Evolutionary conservation across 495 filamentous ascomycete species (phyloP).

Genomic region (Lentithecium fluviatile): DNA sequence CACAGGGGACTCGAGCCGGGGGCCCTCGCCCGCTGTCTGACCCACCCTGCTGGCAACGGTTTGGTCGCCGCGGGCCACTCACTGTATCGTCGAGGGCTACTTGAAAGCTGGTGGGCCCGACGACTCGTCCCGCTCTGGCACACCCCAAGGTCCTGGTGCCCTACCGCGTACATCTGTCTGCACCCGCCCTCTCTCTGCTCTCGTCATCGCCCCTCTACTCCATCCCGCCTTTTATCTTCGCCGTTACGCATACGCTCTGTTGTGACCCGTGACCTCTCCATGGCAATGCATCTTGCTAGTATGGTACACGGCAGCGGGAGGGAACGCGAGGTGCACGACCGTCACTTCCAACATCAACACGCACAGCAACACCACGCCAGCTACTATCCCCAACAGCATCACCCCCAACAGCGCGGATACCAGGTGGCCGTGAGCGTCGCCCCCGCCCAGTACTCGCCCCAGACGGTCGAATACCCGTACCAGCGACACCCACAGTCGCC

Average conservation of each 20-base stretch:
- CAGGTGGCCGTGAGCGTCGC: too few relatives aligned
- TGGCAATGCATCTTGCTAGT: conserved; percentile 40
- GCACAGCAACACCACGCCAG: conserved; percentile 15
- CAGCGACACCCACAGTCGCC: conserved; percentile 36
- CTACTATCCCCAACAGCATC: conserved; percentile 19
- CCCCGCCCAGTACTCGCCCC: conserved; percentile 5
- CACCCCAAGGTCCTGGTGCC: conserved; percentile 28
- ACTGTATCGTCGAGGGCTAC: conserved; percentile 20
- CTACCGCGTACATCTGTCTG: conserved; percentile 15
- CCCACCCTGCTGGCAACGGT: conserved; percentile 37
- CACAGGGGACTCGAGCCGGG: conserved; percentile 18
- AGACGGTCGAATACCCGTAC: conserved; percentile 31
- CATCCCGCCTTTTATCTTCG: conserved; percentile 2
- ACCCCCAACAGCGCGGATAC: conserved; percentile 8
- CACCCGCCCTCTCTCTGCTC: conserved; percentile 4
- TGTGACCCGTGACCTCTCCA: conserved; percentile 30
- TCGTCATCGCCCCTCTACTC: conserved; percentile 2
- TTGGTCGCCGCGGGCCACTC: conserved; percentile 24
- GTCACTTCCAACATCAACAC: conserved; percentile 25
- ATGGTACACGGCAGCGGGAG: conserved; percentile 40
- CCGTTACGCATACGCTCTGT: conserved; percentile 26
- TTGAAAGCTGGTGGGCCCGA: conserved; percentile 36
- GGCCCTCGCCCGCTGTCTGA: conserved; percentile 33
- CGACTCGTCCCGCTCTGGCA: conserved; percentile 26
- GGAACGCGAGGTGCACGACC: conserved; percentile 34